Evolutionary conservation across 2,329 filamentous ascomycete species (phyloP).

Genomic region (Sarocladium oryzae): DNA sequence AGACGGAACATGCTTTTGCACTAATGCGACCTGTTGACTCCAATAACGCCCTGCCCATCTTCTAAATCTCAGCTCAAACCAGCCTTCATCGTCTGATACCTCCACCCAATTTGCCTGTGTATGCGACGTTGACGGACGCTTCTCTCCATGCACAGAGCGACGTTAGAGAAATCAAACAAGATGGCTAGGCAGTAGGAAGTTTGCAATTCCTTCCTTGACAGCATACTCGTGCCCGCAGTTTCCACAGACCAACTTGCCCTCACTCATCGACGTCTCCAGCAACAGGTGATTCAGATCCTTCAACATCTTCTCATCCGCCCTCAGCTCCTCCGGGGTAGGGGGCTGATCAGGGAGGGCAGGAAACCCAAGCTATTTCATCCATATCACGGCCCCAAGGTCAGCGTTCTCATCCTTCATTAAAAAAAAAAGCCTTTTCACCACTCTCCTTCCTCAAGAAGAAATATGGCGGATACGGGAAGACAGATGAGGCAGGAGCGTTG

Average conservation of each 20-base stretch:
- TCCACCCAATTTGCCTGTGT: too few relatives aligned
- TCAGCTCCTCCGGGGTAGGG: constrained; percentile 55
- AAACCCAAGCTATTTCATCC: constrained; percentile 81
- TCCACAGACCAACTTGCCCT: constrained; percentile 84
- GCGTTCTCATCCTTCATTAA: too few relatives aligned
- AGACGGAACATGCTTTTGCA: not conserved
- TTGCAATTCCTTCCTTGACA: constrained; percentile 92
- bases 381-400: too few relatives aligned
- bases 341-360: constrained; percentile 61
- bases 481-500: too few relatives aligned
- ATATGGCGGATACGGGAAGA: too few relatives aligned
- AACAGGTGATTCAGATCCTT: constrained; percentile 75
- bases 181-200: constrained; percentile 91
- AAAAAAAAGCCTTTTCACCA: too few relatives aligned
- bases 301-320: constrained; percentile 61
- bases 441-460: too few relatives aligned
- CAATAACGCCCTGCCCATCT: not conserved
- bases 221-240: constrained; percentile 92
- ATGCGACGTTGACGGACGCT: too few relatives aligned
- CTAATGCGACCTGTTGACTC: not conserved
- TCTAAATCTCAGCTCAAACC: not conserved
- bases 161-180: constrained; percentile 52
- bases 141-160: too few relatives aligned
- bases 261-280: constrained; percentile 81
- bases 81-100: not conserved